phyloP scores from a whole-genome alignment of 108 stramenopile genomes.

The Pseudonitzschia multistriata region DNA sequence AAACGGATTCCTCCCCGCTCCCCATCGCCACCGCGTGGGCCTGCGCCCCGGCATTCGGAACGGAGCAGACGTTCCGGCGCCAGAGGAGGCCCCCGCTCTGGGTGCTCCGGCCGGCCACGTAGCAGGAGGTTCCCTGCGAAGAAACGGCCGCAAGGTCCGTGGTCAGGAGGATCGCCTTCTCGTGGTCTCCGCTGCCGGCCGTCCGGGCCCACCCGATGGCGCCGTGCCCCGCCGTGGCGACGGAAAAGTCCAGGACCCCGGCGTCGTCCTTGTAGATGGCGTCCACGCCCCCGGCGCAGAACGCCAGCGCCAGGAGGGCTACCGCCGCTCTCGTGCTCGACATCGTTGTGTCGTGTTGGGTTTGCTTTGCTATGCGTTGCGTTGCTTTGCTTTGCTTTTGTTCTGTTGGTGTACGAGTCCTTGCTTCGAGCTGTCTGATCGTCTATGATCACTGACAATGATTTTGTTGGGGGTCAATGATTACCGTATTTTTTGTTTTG shows the following conservation, averaged over 20 bases:
- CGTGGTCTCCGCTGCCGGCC: background rate
- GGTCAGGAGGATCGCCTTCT: slow-evolving; percentile 33
- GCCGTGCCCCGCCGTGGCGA: slow-evolving; percentile 78
- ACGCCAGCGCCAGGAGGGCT: background rate
- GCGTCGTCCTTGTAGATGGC: slow-evolving; percentile 64
- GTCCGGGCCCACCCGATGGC: background rate
- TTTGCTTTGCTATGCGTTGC: too few species aligned
- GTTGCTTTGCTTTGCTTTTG: too few species aligned
- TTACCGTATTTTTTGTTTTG: too few species aligned
- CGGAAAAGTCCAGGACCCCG: slow-evolving; percentile 66
- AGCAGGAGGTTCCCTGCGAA: slow-evolving; percentile 41
- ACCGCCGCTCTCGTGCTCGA: too few species aligned
- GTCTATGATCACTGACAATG: too few species aligned
- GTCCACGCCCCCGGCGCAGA: background rate
- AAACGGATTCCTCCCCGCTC: background rate
- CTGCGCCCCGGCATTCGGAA: background rate
- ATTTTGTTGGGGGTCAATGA: too few species aligned
- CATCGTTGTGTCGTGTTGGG: too few species aligned
- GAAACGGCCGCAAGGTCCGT: slow-evolving; percentile 16
- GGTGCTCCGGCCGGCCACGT: slow-evolving; percentile 43
- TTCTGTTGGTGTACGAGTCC: too few species aligned
- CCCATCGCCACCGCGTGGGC: background rate
- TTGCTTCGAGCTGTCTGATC: too few species aligned
- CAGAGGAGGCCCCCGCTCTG: slow-evolving; percentile 24
- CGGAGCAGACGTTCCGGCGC: slow-evolving; percentile 69